Evolutionary conservation across 2,329 filamentous ascomycete genomes (phyloP).

Genomic region (Rutstroemia sp.): DNA sequence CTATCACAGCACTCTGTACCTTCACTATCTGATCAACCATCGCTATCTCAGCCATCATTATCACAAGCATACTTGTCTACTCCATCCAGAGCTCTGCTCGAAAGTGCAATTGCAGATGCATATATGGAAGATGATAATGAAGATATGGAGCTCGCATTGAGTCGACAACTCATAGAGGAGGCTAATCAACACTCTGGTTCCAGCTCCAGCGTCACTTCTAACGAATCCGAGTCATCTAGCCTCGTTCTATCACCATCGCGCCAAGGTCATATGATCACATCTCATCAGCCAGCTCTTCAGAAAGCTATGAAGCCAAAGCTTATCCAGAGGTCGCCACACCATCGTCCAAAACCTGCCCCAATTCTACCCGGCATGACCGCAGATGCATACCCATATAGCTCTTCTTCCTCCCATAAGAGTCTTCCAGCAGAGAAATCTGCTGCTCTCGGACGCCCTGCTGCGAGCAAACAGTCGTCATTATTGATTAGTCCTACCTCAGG

Average conservation of each 20-base stretch:
- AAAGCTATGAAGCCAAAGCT: neutral
- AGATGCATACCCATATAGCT: neutral
- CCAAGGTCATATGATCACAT: neutral
- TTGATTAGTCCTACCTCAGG: neutral
- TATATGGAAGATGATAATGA: constrained; percentile 16
- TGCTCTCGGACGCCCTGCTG: neutral
- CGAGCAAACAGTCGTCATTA: neutral
- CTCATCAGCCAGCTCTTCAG: neutral
- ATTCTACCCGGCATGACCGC: constrained; percentile 7
- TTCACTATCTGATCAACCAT: neutral
- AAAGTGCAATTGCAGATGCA: constrained; percentile 5
- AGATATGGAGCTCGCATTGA: constrained; percentile 12
- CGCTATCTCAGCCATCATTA: constrained; percentile 18
- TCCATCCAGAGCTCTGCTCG: constrained; percentile 13
- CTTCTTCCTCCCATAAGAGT: neutral
- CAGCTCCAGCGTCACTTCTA: neutral
- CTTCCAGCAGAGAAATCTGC: neutral
- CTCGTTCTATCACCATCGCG: neutral
- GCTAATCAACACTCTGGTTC: constrained; percentile 3
- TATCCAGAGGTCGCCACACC: constrained; percentile 1
- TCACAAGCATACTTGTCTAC: constrained; percentile 18
- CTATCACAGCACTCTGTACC: neutral
- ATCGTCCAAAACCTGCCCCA: constrained; percentile 1
- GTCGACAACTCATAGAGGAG: constrained; percentile 12
- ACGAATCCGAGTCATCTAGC: neutral